A percentile compares a stretch with the other conserved stretches of the same genome.
These are phyloP conservation scores for Candida mattraensis DNA, from an alignment of 805 yeast species.

Conservation along the genomic window DNA sequence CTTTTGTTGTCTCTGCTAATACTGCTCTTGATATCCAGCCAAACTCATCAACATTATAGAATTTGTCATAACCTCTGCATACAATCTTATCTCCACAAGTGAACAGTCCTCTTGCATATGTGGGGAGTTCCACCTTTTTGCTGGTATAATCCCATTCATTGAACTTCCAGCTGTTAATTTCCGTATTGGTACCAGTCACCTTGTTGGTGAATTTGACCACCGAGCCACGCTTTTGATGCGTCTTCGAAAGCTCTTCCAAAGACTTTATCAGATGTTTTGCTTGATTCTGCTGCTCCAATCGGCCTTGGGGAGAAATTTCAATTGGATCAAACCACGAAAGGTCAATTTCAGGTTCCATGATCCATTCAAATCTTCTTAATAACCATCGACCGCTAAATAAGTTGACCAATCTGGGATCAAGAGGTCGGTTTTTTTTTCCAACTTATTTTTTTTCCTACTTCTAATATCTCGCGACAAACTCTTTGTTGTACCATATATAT, in stretches of 20 bases:
- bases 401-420: no score
- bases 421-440: no score
- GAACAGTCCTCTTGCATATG: constrained; percentile 83
- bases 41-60: constrained; percentile 78
- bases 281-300: constrained; percentile 3
- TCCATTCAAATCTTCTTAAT: no score
- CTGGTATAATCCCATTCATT: constrained; percentile 85
- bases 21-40: constrained; percentile 47
- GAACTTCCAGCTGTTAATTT: constrained; percentile 67
- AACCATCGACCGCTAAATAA: no score
- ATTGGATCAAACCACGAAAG: constrained; percentile 4
- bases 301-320: background rate
- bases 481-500: no score
- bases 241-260: constrained; percentile 14
- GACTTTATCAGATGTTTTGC: constrained; percentile 12
- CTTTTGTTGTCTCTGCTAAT: constrained; percentile 50
- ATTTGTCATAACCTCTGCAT: constrained; percentile 91
- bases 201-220: constrained; percentile 26
- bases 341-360: background rate
- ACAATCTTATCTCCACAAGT: constrained; percentile 50
- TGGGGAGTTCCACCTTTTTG: constrained; percentile 56
- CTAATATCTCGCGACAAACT: no score
- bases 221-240: constrained; percentile 22
- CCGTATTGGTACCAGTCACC: constrained; percentile 22
- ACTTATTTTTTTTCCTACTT: no score